Conservation (phyloP, 1,284 basidiomycete species). For the Cutaneotrichosporon curvatum region DNA sequence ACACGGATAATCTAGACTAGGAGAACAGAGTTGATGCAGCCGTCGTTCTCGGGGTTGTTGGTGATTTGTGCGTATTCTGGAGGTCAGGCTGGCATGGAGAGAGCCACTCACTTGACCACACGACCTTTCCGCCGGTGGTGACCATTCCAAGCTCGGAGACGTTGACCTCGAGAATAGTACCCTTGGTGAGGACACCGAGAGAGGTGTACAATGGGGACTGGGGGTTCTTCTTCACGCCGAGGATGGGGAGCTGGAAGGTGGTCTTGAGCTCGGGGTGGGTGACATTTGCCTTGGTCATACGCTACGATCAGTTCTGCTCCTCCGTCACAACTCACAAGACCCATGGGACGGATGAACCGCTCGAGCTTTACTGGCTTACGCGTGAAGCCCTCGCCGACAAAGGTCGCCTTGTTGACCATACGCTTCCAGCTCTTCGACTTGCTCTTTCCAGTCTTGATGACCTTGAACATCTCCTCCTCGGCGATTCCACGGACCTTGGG, state of each 20-base stretch:
- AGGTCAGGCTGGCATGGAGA: slow-evolving; percentile 42
- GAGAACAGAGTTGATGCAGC: slow-evolving; percentile 90
- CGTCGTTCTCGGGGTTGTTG: slow-evolving; percentile 93
- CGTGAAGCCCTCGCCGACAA: slow-evolving; percentile 97
- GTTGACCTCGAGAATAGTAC: slow-evolving; percentile 97
- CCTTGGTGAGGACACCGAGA: slow-evolving; percentile 91
- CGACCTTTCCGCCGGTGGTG: slow-evolving; percentile 91
- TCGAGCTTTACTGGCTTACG: slow-evolving; percentile 99
- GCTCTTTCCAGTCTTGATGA: slow-evolving; percentile 94
- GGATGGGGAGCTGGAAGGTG: slow-evolving; percentile 96
- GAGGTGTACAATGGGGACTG: slow-evolving; percentile 94
- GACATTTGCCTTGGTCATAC: slow-evolving; percentile 16
- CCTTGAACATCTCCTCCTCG: slow-evolving; percentile 99
- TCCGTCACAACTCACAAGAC: slow-evolving; percentile 75
- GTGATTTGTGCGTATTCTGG: slow-evolving; percentile 93
- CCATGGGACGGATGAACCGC: slow-evolving; percentile 95
- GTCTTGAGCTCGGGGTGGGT: slow-evolving; percentile 79
- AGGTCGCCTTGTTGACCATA: slow-evolving; percentile 99
- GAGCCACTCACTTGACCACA: slow-evolving; percentile 54
- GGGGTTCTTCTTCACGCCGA: slow-evolving; percentile 99
- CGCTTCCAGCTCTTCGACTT: slow-evolving; percentile 98
- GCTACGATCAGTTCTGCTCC: slow-evolving; percentile 97
- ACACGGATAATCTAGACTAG: slow-evolving; percentile 40
- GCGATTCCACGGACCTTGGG: slow-evolving; percentile 95
- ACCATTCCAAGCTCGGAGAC: slow-evolving; percentile 96